Conservation (phyloP, 176 grass and related monocot species). For the Calamus simplicifolius region DNA sequence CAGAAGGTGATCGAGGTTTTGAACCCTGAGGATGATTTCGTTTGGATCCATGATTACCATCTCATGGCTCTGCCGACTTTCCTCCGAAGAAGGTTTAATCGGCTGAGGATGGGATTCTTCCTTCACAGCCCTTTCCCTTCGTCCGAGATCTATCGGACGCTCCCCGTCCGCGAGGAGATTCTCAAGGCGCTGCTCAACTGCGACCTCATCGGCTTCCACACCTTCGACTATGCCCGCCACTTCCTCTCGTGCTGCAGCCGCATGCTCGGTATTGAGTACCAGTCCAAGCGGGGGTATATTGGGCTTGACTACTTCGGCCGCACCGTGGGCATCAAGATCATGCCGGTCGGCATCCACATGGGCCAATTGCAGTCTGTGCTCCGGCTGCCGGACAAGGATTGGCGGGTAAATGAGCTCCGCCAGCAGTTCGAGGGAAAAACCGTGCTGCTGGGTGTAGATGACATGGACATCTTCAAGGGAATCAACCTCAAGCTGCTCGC, state of each 20-base stretch:
- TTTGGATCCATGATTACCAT: slow-evolving; percentile 22
- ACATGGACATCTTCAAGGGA: slow-evolving; percentile 25
- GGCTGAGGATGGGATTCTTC: slow-evolving; percentile 21
- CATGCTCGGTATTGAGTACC: slow-evolving; percentile 20
- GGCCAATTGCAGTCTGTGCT: slow-evolving; percentile 10
- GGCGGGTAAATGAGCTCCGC: slow-evolving; percentile 28
- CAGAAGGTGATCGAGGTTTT: slow-evolving; percentile 43
- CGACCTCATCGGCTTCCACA: slow-evolving; percentile 20
- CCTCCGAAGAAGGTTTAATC: slow-evolving; percentile 43
- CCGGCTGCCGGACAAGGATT: slow-evolving; percentile 37
- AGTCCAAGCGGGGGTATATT: slow-evolving; percentile 17
- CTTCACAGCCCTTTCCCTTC: slow-evolving; percentile 16
- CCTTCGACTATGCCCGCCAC: slow-evolving; percentile 18
- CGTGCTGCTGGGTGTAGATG: slow-evolving; percentile 8
- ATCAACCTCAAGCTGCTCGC: slow-evolving; percentile 14
- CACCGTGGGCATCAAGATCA: slow-evolving; percentile 15
- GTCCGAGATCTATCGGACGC: slow-evolving; percentile 21
- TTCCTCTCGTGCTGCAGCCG: slow-evolving; percentile 24
- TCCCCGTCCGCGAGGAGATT: slow-evolving; percentile 20
- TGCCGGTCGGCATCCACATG: slow-evolving; percentile 19
- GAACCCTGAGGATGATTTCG: slow-evolving; percentile 19
- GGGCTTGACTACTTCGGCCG: slow-evolving; percentile 15
- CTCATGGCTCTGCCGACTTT: slow-evolving; percentile 19
- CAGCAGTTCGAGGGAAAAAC: slow-evolving; percentile 34
- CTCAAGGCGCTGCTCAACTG: slow-evolving; percentile 19